phyloP scores from a whole-genome alignment of 495 filamentous ascomycete species.

The Penicillium pulvis region DNA sequence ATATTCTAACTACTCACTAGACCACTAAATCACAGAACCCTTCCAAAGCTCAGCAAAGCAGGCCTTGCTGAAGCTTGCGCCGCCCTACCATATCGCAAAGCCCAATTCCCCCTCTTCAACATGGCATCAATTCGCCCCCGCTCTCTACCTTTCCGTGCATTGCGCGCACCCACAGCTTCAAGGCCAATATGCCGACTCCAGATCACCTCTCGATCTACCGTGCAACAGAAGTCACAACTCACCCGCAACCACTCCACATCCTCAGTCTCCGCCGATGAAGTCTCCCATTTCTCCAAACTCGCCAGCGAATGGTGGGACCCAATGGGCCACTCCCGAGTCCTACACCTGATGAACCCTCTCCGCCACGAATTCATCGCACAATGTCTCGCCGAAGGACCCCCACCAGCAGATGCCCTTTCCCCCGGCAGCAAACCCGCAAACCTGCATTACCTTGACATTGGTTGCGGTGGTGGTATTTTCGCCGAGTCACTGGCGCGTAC shows the following conservation, averaged over 20 bases:
- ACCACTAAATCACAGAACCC: background rate
- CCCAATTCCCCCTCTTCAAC: background rate
- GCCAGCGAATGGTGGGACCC: constrained; percentile 98
- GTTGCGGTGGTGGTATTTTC: constrained; percentile 96
- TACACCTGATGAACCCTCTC: constrained; percentile 97
- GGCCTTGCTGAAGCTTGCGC: background rate
- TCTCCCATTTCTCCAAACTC: constrained; percentile 91
- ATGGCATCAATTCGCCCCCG: constrained; percentile 21
- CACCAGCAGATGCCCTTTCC: constrained; percentile 10
- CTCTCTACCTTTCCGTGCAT: constrained; percentile 12
- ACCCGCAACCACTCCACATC: constrained; percentile 52
- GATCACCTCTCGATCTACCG: constrained; percentile 1
- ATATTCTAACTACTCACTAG: background rate
- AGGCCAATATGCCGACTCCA: constrained; percentile 12
- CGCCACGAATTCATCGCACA: constrained; percentile 86
- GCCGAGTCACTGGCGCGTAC: constrained; percentile 86
- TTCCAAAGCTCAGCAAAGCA: background rate
- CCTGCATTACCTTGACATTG: constrained; percentile 83
- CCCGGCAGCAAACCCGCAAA: constrained; percentile 23
- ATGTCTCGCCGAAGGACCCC: constrained; percentile 57
- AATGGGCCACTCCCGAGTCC: constrained; percentile 84
- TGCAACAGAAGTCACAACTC: background rate
- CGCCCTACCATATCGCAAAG: background rate
- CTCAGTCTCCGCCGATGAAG: constrained; percentile 80
- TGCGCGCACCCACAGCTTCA: constrained; percentile 18